Conservation (phyloP, 192 early-diverging fungal species). For the Coemansia sp. region DNA sequence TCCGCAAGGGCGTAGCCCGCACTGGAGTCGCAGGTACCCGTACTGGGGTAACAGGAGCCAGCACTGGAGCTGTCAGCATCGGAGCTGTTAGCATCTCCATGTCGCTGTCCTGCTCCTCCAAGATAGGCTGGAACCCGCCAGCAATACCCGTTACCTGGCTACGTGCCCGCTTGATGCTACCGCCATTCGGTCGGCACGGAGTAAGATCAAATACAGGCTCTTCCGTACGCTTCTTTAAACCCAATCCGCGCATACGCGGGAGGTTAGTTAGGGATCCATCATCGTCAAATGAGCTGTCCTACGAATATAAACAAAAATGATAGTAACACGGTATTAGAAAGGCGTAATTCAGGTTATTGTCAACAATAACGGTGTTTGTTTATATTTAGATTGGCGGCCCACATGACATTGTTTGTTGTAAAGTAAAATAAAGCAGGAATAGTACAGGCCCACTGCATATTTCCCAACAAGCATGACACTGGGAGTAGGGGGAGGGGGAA, state of each 20-base stretch:
- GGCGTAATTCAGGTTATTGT: not conserved
- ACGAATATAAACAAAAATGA: not conserved
- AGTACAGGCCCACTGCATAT: not conserved
- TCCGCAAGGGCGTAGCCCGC: not conserved
- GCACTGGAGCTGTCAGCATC: not conserved
- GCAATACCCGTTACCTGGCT: slow-evolving; percentile 22
- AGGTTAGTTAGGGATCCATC: slow-evolving; percentile 43
- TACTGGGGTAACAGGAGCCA: too few relatives aligned
- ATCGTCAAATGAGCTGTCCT: slow-evolving; percentile 49
- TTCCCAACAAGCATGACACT: not conserved
- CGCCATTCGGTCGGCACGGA: slow-evolving; percentile 18
- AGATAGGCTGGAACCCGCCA: slow-evolving; percentile 12
- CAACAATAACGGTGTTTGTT: not conserved
- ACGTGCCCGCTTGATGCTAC: slow-evolving; percentile 41
- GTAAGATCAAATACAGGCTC: slow-evolving; percentile 13
- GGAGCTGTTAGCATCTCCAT: not conserved
- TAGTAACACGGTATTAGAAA: slow-evolving; percentile 4
- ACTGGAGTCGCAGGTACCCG: not conserved
- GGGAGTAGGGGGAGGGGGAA: not conserved
- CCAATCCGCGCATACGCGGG: slow-evolving; percentile 28
- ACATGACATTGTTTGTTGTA: slow-evolving; percentile 4
- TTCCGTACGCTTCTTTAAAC: not conserved
- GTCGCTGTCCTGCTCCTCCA: slow-evolving; percentile 4
- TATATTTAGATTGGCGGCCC: slow-evolving; percentile 3
- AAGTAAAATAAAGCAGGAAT: not conserved